Percentiles rank a stretch among this genome's conserved stretches.
Conservation (phyloP, 2,329 filamentous ascomycete genomes). For the Coniochaeta prunicola region DNA sequence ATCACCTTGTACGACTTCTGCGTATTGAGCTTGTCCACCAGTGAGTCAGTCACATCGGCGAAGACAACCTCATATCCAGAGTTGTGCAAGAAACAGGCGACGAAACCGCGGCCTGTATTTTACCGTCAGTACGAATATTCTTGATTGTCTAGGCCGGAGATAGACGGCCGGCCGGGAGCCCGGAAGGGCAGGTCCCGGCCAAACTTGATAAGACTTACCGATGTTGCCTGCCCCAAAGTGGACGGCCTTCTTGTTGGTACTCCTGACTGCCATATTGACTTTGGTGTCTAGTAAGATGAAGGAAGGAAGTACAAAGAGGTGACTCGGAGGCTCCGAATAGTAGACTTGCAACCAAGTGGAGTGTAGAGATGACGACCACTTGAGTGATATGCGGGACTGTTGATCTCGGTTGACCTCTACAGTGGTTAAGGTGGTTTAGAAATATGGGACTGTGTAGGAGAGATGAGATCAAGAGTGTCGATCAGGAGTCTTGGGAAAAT, state of each 20-base stretch:
- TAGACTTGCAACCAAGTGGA: neutral
- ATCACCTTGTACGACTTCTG: slow-evolving; percentile 81
- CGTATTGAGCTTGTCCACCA: slow-evolving; percentile 74
- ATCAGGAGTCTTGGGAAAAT: neutral
- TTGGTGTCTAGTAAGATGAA: neutral
- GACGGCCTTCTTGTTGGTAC: slow-evolving; percentile 56
- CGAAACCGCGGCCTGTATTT: slow-evolving; percentile 61
- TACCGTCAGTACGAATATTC: slow-evolving; percentile 2
- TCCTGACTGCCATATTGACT: slow-evolving; percentile 8
- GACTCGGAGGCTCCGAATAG: neutral
- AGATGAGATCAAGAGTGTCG: neutral
- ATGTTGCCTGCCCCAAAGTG: slow-evolving; percentile 87
- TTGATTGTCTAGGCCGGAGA: neutral
- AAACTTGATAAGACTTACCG: slow-evolving; percentile 35
- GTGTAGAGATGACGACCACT: neutral
- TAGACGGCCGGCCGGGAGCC: neutral
- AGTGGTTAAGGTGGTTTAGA: neutral
- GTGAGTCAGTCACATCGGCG: slow-evolving; percentile 79
- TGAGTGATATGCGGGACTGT: neutral
- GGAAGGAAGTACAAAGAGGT: neutral
- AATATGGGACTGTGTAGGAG: neutral
- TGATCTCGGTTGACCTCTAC: too few species aligned
- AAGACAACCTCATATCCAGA: slow-evolving; percentile 96
- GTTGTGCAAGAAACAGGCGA: slow-evolving; percentile 87
- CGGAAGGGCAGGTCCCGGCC: neutral